Evolutionary conservation across 495 filamentous ascomycete species (phyloP).

Genomic region (Hyaloscypha bicolor): DNA sequence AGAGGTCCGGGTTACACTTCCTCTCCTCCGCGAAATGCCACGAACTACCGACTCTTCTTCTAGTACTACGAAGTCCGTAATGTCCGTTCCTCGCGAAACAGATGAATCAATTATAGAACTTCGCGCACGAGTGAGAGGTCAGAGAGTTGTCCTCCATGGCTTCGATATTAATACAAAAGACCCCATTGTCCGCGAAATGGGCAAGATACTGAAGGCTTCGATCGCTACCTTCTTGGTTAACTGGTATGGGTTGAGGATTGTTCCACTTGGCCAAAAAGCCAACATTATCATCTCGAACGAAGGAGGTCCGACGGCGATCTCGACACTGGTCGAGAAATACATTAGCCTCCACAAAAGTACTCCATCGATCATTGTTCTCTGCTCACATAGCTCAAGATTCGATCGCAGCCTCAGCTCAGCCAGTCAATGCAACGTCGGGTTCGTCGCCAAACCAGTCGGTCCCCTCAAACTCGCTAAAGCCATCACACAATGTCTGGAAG

Average conservation of each 20-base stretch:
- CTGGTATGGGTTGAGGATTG: constrained; percentile 31
- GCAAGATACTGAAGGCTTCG: constrained; percentile 22
- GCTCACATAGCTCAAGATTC: constrained; percentile 28
- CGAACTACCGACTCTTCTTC: constrained; percentile 19
- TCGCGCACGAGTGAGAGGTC: constrained; percentile 17
- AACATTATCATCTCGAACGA: constrained; percentile 30
- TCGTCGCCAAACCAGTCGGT: constrained; percentile 31
- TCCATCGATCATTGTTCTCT: constrained; percentile 28
- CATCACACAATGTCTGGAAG: constrained; percentile 26
- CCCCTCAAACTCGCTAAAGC: constrained; percentile 32
- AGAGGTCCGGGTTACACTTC: constrained; percentile 30
- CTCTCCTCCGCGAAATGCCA: constrained; percentile 28
- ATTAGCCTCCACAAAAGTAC: neutral
- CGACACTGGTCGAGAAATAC: neutral
- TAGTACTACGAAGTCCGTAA: constrained; percentile 14
- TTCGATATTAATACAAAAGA: constrained; percentile 26
- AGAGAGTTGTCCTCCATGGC: constrained; percentile 27
- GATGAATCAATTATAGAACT: constrained; percentile 27
- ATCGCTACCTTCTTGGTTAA: constrained; percentile 28
- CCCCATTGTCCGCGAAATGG: constrained; percentile 19
- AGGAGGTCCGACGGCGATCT: constrained; percentile 10
- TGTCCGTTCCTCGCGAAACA: constrained; percentile 16
- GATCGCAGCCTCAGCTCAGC: constrained; percentile 5
- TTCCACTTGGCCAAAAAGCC: constrained; percentile 20
- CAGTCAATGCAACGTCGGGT: constrained; percentile 21